Conservation (phyloP, 176 grass and related monocot species). For the Lolium rigidum region DNA sequence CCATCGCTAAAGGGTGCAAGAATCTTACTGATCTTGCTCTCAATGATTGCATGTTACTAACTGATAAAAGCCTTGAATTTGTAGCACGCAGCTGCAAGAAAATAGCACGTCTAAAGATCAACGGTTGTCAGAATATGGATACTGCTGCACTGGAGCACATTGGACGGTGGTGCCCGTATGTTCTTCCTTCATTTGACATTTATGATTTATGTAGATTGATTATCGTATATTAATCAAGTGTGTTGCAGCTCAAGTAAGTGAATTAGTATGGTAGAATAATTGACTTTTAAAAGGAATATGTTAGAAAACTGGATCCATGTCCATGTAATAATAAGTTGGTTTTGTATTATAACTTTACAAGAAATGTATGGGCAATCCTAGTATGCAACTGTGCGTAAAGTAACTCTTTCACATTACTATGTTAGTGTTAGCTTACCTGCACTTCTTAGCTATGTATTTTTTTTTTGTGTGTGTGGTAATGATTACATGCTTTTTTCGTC, state of each 20-base stretch:
- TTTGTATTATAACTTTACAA: slow-evolving; percentile 16
- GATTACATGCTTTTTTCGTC: slow-evolving; percentile 31
- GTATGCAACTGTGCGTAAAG: neutral
- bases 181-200: slow-evolving; percentile 26
- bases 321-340: too few relatives aligned
- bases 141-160: slow-evolving; percentile 76
- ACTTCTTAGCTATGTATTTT: slow-evolving; percentile 14
- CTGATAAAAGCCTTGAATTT: slow-evolving; percentile 86
- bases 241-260: slow-evolving; percentile 33
- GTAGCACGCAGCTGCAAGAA: slow-evolving; percentile 82
- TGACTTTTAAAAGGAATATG: neutral
- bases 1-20: slow-evolving; percentile 85
- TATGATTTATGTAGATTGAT: neutral
- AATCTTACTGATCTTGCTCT: slow-evolving; percentile 80
- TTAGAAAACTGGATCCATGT: neutral
- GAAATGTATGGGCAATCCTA: neutral
- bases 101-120: slow-evolving; percentile 78
- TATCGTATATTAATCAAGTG: slow-evolving; percentile 13
- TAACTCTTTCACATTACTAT: neutral
- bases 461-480: slow-evolving; percentile 17
- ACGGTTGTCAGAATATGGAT: slow-evolving; percentile 87
- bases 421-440: neutral
- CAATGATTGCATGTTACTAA: slow-evolving; percentile 79
- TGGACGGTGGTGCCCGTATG: slow-evolving; percentile 92
- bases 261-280: slow-evolving; percentile 5